phyloP scores from a whole-genome alignment of 805 yeast species.

The Candida broadrunensis region DNA sequence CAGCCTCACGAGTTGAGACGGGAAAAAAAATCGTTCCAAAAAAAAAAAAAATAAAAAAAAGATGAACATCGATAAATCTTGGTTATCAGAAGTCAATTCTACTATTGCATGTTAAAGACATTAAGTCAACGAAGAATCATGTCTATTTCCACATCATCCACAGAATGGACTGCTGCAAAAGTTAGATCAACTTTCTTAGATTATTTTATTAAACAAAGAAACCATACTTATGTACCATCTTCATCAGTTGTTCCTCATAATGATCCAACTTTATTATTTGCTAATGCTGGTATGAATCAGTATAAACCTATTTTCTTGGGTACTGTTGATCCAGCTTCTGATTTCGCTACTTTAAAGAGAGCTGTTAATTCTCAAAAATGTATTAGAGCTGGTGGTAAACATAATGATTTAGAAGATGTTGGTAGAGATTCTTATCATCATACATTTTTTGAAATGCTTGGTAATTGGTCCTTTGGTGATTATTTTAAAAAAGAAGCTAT shows the following conservation, averaged over 20 bases:
- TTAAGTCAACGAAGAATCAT: constrained; percentile 4
- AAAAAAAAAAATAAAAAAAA: neutral
- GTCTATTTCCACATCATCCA: constrained; percentile 15
- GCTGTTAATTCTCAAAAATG: constrained; percentile 97
- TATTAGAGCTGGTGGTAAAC: constrained; percentile 99
- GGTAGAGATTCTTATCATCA: constrained; percentile 98
- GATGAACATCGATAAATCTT: too few relatives aligned
- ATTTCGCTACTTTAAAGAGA: constrained; percentile 77
- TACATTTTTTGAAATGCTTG: constrained; percentile 98
- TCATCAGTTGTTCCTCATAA: constrained; percentile 97
- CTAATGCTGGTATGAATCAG: constrained; percentile 99
- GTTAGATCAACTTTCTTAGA: constrained; percentile 86
- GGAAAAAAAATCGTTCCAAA: neutral
- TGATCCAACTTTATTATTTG: constrained; percentile 94
- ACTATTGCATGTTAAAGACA: constrained; percentile 4
- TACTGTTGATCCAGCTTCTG: constrained; percentile 92
- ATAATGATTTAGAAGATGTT: constrained; percentile 95
- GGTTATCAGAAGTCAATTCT: too few relatives aligned
- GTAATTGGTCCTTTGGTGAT: constrained; percentile 99
- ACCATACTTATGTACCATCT: constrained; percentile 83
- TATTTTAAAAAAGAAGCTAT: constrained; percentile 96
- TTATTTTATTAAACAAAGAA: constrained; percentile 59
- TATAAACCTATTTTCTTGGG: constrained; percentile 97
- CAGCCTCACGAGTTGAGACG: too few relatives aligned
- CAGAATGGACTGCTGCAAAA: constrained; percentile 43